Conservation (phyloP, 352 stramenopile species). For the Globisporangium uncinulatum region DNA sequence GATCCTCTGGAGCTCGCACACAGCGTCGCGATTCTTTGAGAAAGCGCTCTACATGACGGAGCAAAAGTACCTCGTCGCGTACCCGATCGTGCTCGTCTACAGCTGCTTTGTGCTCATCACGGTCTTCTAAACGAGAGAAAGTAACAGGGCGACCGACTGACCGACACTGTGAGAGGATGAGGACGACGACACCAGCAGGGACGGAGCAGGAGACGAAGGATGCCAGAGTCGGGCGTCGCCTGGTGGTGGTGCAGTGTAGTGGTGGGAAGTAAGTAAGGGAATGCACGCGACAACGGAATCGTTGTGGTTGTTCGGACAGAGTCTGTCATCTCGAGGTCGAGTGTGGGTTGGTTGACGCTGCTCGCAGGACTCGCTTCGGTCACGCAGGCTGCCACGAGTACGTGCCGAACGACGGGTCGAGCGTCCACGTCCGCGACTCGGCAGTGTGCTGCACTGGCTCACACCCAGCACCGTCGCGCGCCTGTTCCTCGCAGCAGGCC, state of each 20-base stretch:
- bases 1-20: slow-evolving; percentile 94
- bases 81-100: slow-evolving; percentile 96
- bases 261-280: too few species aligned
- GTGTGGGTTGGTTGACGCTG: too few species aligned
- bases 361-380: too few species aligned
- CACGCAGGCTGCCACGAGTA: slow-evolving; percentile 25
- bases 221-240: too few species aligned
- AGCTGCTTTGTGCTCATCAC: slow-evolving; percentile 98
- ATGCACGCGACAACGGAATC: too few species aligned
- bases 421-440: slow-evolving; percentile 21
- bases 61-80: slow-evolving; percentile 97
- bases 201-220: too few species aligned
- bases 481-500: slow-evolving; percentile 44
- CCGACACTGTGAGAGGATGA: background rate
- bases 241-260: too few species aligned
- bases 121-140: slow-evolving; percentile 86
- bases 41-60: slow-evolving; percentile 92
- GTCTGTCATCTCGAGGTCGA: too few species aligned
- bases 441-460: slow-evolving; percentile 26
- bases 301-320: too few species aligned
- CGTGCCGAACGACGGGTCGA: slow-evolving; percentile 32
- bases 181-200: background rate
- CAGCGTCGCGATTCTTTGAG: slow-evolving; percentile 95
- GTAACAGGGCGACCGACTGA: background rate
- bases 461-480: slow-evolving; percentile 27